phyloP scores from a whole-genome alignment of 1,284 basidiomycete species.

The Cutaneotrichosporon sp. region DNA sequence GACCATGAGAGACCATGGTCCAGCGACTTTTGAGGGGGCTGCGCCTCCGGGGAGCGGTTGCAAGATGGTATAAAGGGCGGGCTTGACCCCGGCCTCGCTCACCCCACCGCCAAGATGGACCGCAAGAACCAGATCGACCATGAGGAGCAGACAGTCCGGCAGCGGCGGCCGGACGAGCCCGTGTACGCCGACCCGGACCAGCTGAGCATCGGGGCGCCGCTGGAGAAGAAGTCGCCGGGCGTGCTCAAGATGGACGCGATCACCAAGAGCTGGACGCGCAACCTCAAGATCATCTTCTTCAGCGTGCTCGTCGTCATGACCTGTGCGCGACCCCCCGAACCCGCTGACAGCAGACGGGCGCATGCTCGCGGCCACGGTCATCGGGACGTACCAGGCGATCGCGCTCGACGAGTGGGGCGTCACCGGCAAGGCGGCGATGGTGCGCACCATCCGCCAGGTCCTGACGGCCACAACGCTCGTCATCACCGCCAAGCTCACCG shows the following conservation, averaged over 20 bases:
- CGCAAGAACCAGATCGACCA: no score
- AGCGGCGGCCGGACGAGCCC: no score
- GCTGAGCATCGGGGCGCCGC: no score
- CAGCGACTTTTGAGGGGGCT: no score
- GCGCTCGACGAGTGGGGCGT: conserved; percentile 28
- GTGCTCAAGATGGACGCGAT: conserved; percentile 25
- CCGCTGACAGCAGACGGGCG: no score
- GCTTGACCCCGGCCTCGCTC: no score
- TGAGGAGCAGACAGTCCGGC: no score
- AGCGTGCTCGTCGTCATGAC: conserved; percentile 16
- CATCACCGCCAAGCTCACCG: conserved; percentile 45
- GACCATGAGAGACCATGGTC: no score
- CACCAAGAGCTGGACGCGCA: conserved; percentile 1
- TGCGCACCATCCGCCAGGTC: conserved; percentile 45
- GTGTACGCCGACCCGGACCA: no score
- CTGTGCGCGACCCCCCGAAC: conserved; percentile 11
- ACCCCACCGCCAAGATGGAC: no score
- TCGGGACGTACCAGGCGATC: conserved; percentile 29
- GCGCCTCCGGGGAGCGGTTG: no score
- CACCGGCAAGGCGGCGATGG: conserved; percentile 40
- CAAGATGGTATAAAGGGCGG: no score
- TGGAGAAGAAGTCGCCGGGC: conserved; percentile 19
- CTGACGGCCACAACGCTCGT: conserved; percentile 45
- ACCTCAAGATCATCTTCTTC: conserved; percentile 12
- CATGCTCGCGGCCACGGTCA: conserved; percentile 9